phyloP scores from a whole-genome alignment of 495 filamentous ascomycete species.

The Neohortaea acidophila region DNA sequence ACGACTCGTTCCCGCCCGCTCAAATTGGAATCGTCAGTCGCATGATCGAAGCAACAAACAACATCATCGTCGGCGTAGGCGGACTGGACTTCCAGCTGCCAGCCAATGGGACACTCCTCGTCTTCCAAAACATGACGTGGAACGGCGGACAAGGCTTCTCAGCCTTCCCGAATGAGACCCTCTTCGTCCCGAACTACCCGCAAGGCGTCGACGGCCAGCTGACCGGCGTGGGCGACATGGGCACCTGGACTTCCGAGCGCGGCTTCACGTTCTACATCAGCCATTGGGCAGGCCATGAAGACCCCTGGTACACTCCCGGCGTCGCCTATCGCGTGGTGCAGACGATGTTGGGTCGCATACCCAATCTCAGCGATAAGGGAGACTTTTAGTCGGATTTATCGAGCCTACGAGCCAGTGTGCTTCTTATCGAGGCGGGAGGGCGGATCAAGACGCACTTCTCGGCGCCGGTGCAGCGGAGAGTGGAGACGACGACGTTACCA shows the following conservation, averaged over 20 bases:
- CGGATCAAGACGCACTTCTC: no score
- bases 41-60: constrained; percentile 55
- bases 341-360: constrained; percentile 26
- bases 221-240: constrained; percentile 24
- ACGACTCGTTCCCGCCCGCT: constrained; percentile 4
- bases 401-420: no score
- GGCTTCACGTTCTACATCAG: constrained; percentile 25
- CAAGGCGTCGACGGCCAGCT: constrained; percentile 16
- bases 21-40: constrained; percentile 32
- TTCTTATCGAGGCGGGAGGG: no score
- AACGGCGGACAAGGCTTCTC: constrained; percentile 54
- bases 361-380: constrained; percentile 17
- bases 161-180: constrained; percentile 20
- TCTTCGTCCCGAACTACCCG: constrained; percentile 28
- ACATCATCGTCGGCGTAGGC: constrained; percentile 55
- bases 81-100: constrained; percentile 47
- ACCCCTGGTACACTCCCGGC: constrained; percentile 25
- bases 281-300: constrained; percentile 21
- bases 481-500: no score
- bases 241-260: constrained; percentile 24
- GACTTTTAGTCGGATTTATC: no score
- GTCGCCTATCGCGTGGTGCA: constrained; percentile 46
- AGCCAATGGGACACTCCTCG: constrained; percentile 35
- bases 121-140: constrained; percentile 81
- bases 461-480: no score